Base-by-base conservation (phyloP, 2,329 filamentous ascomycete genomes). In the Colletotrichum falcatum region DNA sequence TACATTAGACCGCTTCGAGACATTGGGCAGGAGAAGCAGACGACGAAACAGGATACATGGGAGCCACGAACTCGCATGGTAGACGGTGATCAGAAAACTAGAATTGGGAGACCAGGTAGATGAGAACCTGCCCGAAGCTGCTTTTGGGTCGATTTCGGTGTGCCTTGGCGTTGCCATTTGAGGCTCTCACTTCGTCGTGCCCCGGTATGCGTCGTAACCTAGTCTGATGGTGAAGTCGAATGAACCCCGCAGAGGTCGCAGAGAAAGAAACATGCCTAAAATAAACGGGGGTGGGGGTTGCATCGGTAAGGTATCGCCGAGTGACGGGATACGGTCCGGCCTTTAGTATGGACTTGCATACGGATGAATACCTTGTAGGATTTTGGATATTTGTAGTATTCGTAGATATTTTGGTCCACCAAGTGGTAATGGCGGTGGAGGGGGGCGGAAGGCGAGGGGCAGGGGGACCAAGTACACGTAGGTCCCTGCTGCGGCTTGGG, bases 161-260 rank as follows among this genome's bases (percentile, higher is more conserved):
- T 9, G 44, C 44, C 49, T 54, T 61, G 54, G 58, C 58, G 58
- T 33, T 35, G 35, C 67, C 59, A 28, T 51, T 67, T 62, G 64
- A 66, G 58, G 67, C 67, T 70, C 53, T 53, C 67, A 42, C 20
- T 58, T 66, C 55, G 51, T 23, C 35, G 58, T 46, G 48, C 16
- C 37, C 33, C 63, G 65, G 49, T 59, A 58, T 58, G 61, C 20
- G 42, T 65, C 23, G 53, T 55, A 61, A 48, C 23, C 55, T 30
- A 61, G 55, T 30, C 55, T 30, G 62, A 67, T 48, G 23, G 51
- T 61, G 49, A 28, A n/a, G 66, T 37, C 12, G 39, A n/a, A 28
- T 14, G 55, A 46, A 35, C 54, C 54, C n/a, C 48, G 59, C 53
- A 20, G 59, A 30, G 28, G 33, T 28, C 20, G 49, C 35, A 26